These are phyloP conservation scores for Clavispora carvajalis DNA, from an alignment of 805 yeast species.

Conservation along the genomic window DNA sequence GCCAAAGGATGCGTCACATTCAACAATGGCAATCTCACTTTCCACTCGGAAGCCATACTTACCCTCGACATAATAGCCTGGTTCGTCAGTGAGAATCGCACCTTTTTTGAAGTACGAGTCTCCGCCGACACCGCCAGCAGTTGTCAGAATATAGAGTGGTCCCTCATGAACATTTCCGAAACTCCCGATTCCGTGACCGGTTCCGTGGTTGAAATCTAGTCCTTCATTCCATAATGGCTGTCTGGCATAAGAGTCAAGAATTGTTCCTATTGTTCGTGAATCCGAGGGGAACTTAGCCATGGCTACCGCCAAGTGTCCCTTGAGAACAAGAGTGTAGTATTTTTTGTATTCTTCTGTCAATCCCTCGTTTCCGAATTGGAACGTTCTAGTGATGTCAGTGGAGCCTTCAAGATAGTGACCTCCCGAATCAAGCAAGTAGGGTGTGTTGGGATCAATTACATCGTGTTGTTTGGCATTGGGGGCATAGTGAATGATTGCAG, in stretches of 20 bases:
- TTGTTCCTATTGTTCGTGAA: slow-evolving; percentile 61
- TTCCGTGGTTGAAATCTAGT: slow-evolving; percentile 85
- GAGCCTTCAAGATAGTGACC: slow-evolving; percentile 93
- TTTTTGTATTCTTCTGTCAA: slow-evolving; percentile 44
- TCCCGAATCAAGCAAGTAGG: slow-evolving; percentile 84
- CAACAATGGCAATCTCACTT: slow-evolving; percentile 64
- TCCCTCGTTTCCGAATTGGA: slow-evolving; percentile 49
- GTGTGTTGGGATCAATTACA: slow-evolving; percentile 57
- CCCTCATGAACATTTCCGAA: slow-evolving; percentile 92
- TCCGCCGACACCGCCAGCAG: slow-evolving; percentile 46
- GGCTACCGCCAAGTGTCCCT: slow-evolving; percentile 88
- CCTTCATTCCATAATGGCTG: slow-evolving; percentile 80
- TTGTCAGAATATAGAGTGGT: slow-evolving; percentile 74
- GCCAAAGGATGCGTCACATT: slow-evolving; percentile 34
- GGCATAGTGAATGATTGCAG: slow-evolving; percentile 70
- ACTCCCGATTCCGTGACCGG: slow-evolving; percentile 97
- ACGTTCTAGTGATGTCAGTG: slow-evolving; percentile 90
- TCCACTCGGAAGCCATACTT: slow-evolving; percentile 87
- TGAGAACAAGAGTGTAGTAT: slow-evolving; percentile 79
- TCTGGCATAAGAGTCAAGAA: slow-evolving; percentile 78
- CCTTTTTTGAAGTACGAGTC: slow-evolving; percentile 47
- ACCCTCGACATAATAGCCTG: slow-evolving; percentile 91
- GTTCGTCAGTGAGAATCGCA: slow-evolving; percentile 83
- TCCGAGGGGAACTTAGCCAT: slow-evolving; percentile 66
- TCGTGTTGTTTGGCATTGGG: slow-evolving; percentile 58